Conservation (phyloP, 257 asterid genomes). For the Petunia axillaris region DNA sequence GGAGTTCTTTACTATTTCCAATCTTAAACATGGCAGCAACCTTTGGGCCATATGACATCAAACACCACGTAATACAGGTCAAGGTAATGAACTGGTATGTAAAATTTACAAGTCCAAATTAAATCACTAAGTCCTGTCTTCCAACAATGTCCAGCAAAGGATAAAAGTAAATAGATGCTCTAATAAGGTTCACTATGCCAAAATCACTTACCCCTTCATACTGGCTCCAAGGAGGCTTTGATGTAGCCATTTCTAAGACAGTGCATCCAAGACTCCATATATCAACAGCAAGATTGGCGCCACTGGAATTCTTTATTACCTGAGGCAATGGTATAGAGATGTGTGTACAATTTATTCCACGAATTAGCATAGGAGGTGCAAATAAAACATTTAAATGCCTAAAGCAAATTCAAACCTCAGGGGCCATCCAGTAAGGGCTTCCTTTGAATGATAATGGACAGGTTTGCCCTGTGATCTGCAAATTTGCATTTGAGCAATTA, state of each 20-base stretch:
- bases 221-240: conserved; percentile 99
- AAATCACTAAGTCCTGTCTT: not conserved
- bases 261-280: conserved; percentile 99
- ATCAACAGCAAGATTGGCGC: conserved; percentile 95
- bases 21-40: conserved; percentile 98
- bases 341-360: conserved; percentile 11
- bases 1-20: conserved; percentile 92
- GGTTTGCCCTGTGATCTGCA: conserved; percentile 86
- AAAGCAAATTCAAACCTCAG: conserved; percentile 61
- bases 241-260: conserved; percentile 95
- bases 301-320: conserved; percentile 83
- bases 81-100: conserved; percentile 19
- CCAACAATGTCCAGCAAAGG: conserved; percentile 18
- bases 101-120: conserved; percentile 7
- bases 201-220: conserved; percentile 88
- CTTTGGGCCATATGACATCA: conserved; percentile 43
- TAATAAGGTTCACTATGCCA: not conserved
- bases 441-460: conserved; percentile 64
- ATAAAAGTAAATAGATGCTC: not conserved
- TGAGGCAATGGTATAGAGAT: conserved; percentile 32
- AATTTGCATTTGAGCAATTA: conserved; percentile 19
- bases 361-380: not conserved
- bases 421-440: conserved; percentile 95
- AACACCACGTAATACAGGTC: conserved; percentile 28
- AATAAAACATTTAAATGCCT: conserved; percentile 19